These are phyloP conservation scores for Parietichytrium sp. DNA, from an alignment of 108 stramenopile genomes.

Conservation along the genomic window DNA sequence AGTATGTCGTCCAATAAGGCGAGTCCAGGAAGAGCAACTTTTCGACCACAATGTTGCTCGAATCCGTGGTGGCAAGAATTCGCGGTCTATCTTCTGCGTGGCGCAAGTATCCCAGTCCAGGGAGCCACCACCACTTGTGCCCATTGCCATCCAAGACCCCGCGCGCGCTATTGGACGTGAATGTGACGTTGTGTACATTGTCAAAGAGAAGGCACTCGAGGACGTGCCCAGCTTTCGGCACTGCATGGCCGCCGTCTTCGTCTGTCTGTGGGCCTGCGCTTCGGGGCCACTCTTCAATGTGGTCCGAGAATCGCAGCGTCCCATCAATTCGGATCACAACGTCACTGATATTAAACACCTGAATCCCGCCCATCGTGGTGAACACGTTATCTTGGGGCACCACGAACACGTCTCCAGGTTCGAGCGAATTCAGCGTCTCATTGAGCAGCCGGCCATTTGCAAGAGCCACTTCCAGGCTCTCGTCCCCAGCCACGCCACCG, in stretches of 20 bases:
- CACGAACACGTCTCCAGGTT: background rate
- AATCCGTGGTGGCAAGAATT: background rate
- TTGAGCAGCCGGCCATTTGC: too few species aligned
- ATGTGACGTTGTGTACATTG: background rate
- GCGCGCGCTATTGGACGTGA: background rate
- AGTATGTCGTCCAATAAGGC: background rate
- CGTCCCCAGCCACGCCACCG: too few species aligned
- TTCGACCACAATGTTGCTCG: background rate
- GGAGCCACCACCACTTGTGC: background rate
- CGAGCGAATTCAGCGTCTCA: background rate
- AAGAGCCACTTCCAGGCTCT: too few species aligned
- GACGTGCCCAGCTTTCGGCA: background rate
- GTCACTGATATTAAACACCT: background rate
- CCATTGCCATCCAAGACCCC: background rate
- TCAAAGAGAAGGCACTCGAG: background rate
- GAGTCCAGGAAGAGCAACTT: background rate
- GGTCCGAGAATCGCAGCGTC: background rate
- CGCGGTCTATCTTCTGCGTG: background rate
- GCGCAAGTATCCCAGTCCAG: background rate
- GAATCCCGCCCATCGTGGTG: background rate
- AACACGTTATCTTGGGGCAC: background rate
- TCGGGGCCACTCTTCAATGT: background rate
- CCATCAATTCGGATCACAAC: background rate
- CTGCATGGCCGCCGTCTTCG: too few species aligned
- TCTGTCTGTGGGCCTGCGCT: too few species aligned